Percentiles rank a stretch among this genome's conserved stretches.
phyloP scores from a whole-genome alignment of 208 protist genomes.

The Angomonas ambiguus region DNA sequence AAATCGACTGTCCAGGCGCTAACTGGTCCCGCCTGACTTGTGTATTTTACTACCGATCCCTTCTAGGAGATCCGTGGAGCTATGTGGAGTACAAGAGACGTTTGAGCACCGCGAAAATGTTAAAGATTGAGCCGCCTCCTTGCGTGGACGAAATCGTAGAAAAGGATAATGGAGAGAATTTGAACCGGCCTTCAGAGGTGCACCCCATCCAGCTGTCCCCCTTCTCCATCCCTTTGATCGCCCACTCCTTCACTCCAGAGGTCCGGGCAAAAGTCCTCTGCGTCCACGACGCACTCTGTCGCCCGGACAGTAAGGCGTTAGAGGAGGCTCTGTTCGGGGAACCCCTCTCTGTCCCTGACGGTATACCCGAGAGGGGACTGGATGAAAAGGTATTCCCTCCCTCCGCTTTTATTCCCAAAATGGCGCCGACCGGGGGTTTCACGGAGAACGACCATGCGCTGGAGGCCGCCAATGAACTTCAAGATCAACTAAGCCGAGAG shows the following conservation, averaged over 20 bases:
- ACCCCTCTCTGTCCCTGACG: slow-evolving; percentile 34
- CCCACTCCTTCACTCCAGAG: slow-evolving; percentile 15
- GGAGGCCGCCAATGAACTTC: slow-evolving; percentile 27
- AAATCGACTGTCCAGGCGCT: slow-evolving; percentile 29
- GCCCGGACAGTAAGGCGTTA: slow-evolving; percentile 22
- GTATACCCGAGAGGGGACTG: slow-evolving; percentile 33
- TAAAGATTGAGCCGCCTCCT: slow-evolving; percentile 5
- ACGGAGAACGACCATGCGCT: slow-evolving; percentile 12
- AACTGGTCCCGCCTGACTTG: slow-evolving; percentile 77
- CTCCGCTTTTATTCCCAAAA: slow-evolving; percentile 13
- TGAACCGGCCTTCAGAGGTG: slow-evolving; percentile 47
- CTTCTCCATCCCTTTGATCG: slow-evolving; percentile 30
- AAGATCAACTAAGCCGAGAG: slow-evolving; percentile 37
- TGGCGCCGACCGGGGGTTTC: slow-evolving; percentile 45
- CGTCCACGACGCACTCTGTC: slow-evolving; percentile 21
- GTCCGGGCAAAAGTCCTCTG: slow-evolving; percentile 11
- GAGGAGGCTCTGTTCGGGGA: slow-evolving; percentile 59
- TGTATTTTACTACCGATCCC: slow-evolving; percentile 88
- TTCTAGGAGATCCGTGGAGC: slow-evolving; percentile 62
- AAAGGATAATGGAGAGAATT: slow-evolving; percentile 67
- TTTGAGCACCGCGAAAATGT: slow-evolving; percentile 27
- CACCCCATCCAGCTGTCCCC: slow-evolving; percentile 44
- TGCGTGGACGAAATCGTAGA: slow-evolving; percentile 24
- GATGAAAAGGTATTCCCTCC: slow-evolving; percentile 37
- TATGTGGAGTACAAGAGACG: slow-evolving; percentile 73